Evolutionary conservation across 208 protist species (phyloP), one percentile per base, ranked within the genome.

Genomic region (Spongospora subterranea): DNA sequence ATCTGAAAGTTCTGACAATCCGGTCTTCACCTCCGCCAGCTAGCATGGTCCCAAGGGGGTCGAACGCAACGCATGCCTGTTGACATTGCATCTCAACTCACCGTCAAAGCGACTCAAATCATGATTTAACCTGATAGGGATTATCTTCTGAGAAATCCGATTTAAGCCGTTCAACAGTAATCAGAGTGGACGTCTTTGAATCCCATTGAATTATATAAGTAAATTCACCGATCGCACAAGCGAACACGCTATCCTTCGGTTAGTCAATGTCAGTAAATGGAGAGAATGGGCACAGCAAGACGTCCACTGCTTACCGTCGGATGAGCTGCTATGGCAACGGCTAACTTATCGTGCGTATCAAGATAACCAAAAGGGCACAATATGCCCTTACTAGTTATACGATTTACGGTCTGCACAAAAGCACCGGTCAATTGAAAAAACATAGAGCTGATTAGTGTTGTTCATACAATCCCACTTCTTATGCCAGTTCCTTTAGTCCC

Each of bases 91-190:
- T 20, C 20, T 35, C n/a, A 43, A 35, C 71, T 39, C 6, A 45
- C 35, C 71, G 6, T 82, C 35, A 43, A 82, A 35, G 71, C 71
- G 71, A 6, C 35, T 20, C n/a, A 40, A 35, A 20, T 45, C 71
- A 82, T 82, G n/a, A n/a, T n/a, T n/a, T n/a, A n/a, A 82, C 71
- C 71, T 40, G 11, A 43, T 20, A 82, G n/a, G 71, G 40, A 82
- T 82, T 35, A 82, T 35, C 35, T 45, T 82, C 17, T 6, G 71
- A 35, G n/a, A 39, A 82, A 82, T 43, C 40, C n/a, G 40, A 40
- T 43, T 82, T 82, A 20, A 82, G 6, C 11, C 71, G 71, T 45
- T 82, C 35, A 40, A 82, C n/a, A 6, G n/a, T 13, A 6, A 40
- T 82, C n/a, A 82, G n/a, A 17, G 54, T 32, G 17, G 54, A 65